These are phyloP conservation scores for Syzygium aqueum DNA, from an alignment of 345 rosid species.

Conservation along the genomic window DNA sequence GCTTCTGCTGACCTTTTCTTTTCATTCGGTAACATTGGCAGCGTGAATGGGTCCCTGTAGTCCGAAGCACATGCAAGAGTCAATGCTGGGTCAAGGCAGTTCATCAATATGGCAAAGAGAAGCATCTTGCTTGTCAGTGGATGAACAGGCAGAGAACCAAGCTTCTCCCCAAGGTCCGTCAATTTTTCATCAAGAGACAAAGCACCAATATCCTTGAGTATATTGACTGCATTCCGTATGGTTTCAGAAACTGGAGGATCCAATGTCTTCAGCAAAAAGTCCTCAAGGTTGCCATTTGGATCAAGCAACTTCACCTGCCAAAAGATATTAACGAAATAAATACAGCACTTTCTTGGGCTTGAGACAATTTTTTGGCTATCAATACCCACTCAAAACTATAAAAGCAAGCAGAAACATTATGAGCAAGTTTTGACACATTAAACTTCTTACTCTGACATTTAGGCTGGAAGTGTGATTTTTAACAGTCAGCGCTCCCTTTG, in stretches of 20 bases:
- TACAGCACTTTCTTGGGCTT: conserved; percentile 1
- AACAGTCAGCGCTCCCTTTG: background rate
- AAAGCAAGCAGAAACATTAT: background rate
- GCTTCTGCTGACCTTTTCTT: conserved; percentile 71
- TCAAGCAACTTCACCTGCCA: conserved; percentile 78
- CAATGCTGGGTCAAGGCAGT: conserved; percentile 94
- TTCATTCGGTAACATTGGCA: conserved; percentile 66
- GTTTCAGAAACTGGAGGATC: conserved; percentile 83
- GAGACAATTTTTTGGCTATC: background rate
- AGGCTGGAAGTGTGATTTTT: background rate
- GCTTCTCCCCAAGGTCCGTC: conserved; percentile 85
- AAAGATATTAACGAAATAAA: background rate
- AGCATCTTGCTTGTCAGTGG: conserved; percentile 90
- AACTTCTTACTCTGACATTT: background rate
- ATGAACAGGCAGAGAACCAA: conserved; percentile 84
- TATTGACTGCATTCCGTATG: conserved; percentile 56
- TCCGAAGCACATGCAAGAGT: conserved; percentile 95
- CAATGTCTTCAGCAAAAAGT: conserved; percentile 64
- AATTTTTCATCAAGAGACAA: conserved; percentile 63
- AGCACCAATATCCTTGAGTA: conserved; percentile 88
- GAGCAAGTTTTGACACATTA: background rate
- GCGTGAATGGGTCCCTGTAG: conserved; percentile 75
- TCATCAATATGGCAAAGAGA: conserved; percentile 79
- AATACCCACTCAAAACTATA: background rate
- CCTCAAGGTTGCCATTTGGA: conserved; percentile 54